phyloP scores from a whole-genome alignment of 441 rosid genomes.

The Brassica balearica region DNA sequence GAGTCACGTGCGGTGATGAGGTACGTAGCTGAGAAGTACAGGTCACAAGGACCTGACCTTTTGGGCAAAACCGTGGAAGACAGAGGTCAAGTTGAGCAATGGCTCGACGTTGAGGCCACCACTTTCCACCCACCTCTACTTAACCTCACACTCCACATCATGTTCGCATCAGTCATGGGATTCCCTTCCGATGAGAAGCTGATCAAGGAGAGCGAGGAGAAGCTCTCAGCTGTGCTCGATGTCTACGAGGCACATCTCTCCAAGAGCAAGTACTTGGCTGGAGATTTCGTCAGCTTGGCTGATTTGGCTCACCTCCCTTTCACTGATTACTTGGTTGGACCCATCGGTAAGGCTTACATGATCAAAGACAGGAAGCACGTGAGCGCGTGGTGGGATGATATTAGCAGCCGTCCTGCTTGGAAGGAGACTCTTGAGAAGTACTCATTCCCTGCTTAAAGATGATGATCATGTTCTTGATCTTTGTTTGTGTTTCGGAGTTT shows the following conservation, averaged over 20 bases:
- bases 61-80: constrained; percentile 66
- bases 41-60: constrained; percentile 66
- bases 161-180: constrained; percentile 53
- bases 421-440: constrained; percentile 51
- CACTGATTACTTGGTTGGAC: constrained; percentile 56
- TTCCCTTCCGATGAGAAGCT: constrained; percentile 54
- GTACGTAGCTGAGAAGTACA: constrained; percentile 71
- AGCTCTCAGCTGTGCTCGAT: constrained; percentile 60
- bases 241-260: constrained; percentile 67
- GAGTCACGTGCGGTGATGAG: constrained; percentile 78
- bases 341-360: constrained; percentile 45
- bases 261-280: constrained; percentile 64
- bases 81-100: constrained; percentile 70
- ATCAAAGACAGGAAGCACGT: constrained; percentile 56
- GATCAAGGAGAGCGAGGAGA: constrained; percentile 66
- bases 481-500: constrained; percentile 16
- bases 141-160: constrained; percentile 50
- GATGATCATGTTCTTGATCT: constrained; percentile 23
- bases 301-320: constrained; percentile 72
- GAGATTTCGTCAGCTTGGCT: constrained; percentile 73
- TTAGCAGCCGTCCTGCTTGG: constrained; percentile 72
- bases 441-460: constrained; percentile 29
- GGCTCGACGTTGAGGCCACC: constrained; percentile 73
- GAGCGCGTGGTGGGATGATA: constrained; percentile 82
- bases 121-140: constrained; percentile 54